These are phyloP conservation scores for Neoscytalidium dimidiatum DNA, from an alignment of 2,329 filamentous ascomycete genomes.

Conservation along the genomic window DNA sequence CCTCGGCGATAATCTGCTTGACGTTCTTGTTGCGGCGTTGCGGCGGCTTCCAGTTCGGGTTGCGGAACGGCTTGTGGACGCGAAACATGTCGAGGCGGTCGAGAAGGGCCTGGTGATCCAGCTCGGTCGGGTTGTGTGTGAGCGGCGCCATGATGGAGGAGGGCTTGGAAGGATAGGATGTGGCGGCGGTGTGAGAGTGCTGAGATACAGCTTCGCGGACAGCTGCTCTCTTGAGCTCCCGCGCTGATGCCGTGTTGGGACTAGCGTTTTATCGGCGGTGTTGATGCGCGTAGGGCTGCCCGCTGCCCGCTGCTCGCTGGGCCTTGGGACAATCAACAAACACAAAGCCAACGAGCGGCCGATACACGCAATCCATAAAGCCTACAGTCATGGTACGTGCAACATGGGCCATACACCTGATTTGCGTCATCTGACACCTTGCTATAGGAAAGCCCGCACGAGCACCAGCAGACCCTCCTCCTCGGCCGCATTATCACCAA, in stretches of 20 bases:
- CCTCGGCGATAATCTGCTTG: constrained; percentile 92
- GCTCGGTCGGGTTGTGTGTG: constrained; percentile 73
- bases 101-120: constrained; percentile 78
- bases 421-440: neutral
- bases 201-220: neutral
- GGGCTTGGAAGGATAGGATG: neutral
- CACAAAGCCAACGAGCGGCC: neutral
- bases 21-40: constrained; percentile 98
- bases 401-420: neutral
- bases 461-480: constrained; percentile 93
- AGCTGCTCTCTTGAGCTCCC: constrained; percentile 7
- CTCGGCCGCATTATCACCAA: constrained; percentile 96
- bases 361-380: neutral
- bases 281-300: constrained; percentile 11
- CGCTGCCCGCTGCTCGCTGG: neutral
- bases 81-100: constrained; percentile 90
- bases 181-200: neutral
- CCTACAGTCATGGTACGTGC: constrained; percentile 30
- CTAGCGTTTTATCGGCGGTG: constrained; percentile 1
- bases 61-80: constrained; percentile 87
- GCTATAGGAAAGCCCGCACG: constrained; percentile 84
- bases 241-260: neutral
- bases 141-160: constrained; percentile 55
- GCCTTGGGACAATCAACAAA: constrained; percentile 4
- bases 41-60: constrained; percentile 84